phyloP scores from a whole-genome alignment of 441 rosid species.

The Arabidopsis hybrid region DNA sequence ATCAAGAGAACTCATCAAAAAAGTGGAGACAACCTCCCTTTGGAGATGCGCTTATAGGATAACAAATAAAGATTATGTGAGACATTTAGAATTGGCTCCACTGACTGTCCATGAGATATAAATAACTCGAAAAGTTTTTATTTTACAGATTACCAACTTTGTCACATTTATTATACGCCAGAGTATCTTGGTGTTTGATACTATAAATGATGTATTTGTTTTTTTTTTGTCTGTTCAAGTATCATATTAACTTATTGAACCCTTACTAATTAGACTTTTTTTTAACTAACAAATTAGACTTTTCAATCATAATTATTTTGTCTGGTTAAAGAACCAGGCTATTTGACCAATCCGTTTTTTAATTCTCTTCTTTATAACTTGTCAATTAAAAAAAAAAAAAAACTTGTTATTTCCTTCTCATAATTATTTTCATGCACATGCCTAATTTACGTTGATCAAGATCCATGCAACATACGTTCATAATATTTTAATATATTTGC shows the following conservation, averaged over 20 bases:
- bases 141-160: slow-evolving; percentile 5
- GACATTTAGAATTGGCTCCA: not conserved
- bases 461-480: slow-evolving; percentile 16
- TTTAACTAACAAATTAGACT: too few relatives aligned
- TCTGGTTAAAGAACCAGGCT: not conserved
- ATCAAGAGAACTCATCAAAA: too few relatives aligned
- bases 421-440: not conserved
- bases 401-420: not conserved
- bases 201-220: not conserved
- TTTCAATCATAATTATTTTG: not conserved
- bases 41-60: not conserved
- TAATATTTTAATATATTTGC: not conserved
- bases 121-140: slow-evolving; percentile 1
- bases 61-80: not conserved
- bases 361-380: not conserved
- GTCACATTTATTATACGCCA: slow-evolving; percentile 18
- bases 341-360: not conserved
- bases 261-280: not conserved
- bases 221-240: not conserved
- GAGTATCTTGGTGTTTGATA: not conserved
- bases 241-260: not conserved
- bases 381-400: not conserved
- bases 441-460: not conserved
- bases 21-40: too few relatives aligned
- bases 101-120: slow-evolving; percentile 1